Evolutionary conservation across 2,329 filamentous ascomycete genomes (phyloP).

Genomic region (Cordyceps javanica): DNA sequence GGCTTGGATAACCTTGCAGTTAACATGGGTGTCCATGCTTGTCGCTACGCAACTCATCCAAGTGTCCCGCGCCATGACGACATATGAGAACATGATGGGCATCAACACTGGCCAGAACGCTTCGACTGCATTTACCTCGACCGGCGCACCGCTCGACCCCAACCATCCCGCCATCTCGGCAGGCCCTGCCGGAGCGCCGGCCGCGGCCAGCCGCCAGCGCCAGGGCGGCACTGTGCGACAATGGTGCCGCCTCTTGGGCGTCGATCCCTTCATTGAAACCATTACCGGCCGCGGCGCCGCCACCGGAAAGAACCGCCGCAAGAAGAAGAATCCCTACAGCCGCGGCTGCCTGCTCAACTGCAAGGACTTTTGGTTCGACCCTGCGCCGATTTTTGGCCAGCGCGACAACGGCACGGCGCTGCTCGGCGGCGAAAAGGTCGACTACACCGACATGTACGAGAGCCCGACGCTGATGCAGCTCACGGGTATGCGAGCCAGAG

Average conservation of each 20-base stretch:
- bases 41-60: conserved; percentile 90
- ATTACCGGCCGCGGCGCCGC: conserved; percentile 77
- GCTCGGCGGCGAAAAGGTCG: conserved; percentile 71
- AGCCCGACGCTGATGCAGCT: conserved; percentile 63
- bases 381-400: conserved; percentile 71
- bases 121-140: conserved; percentile 71
- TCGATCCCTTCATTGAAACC: conserved; percentile 91
- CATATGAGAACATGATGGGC: conserved; percentile 92
- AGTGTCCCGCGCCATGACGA: conserved; percentile 87
- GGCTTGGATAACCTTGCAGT: conserved; percentile 75
- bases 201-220: conserved; percentile 46
- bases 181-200: conserved; percentile 37
- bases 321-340: conserved; percentile 75
- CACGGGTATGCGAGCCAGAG: conserved; percentile 41
- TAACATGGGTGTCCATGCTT: conserved; percentile 97
- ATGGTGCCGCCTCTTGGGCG: conserved; percentile 78
- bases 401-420: conserved; percentile 68
- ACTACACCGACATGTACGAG: conserved; percentile 89
- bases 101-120: conserved; percentile 55
- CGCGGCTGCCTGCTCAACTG: conserved; percentile 82
- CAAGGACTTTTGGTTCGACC: conserved; percentile 93
- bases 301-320: conserved; percentile 44
- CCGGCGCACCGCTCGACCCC: conserved; percentile 64
- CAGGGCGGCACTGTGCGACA: conserved; percentile 62
- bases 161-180: conserved; percentile 58